Base-by-base conservation (phyloP, 495 filamentous ascomycete species). In the Platismatia glauca region DNA sequence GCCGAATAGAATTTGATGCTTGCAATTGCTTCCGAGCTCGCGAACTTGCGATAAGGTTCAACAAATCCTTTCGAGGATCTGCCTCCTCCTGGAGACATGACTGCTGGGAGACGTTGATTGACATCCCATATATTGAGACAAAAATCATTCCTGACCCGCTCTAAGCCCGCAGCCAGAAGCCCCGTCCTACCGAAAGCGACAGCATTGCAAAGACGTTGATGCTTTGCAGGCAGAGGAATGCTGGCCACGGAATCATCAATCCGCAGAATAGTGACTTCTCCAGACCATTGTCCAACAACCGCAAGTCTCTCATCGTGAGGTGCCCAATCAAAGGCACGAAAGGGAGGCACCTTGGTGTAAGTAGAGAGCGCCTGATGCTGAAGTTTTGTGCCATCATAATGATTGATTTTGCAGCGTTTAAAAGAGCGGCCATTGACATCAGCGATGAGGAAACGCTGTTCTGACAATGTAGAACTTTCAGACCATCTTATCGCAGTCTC, bases 321-420 rank as follows among this genome's bases (percentile, higher is more conserved):
- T 0, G 95, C 96, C 94, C 95, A 97, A 76, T 97, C 94, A 74
- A 95, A 97, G 34, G 92, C 90, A 57, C 86, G 90, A 69, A 95
- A 86, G 11, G 83, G 79, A n/a, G 91, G 91, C 22, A 97, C 82
- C 68, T 91, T 89, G 65, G 84, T 82, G 66, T 90, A 84, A 43
- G 87, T 88, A 12, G 85, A 83, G 4, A 90, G 67, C 55, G 84
- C 82, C 61, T 86, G 77, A 76, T 87, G 90, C 39, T 85, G 78
- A 43, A 95, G 77, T 9, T 71, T 72, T 8, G 78, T 81, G 53
- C 78, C 75, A 33, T 83, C 81, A 66, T 85, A 79, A 3, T 79
- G 78, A 5, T 81, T 85, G 13, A 94, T 83, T 65, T 84, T 82
- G 71, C 91, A 94, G 27, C 95, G 81, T 62, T 87, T 86, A 66